Evolutionary conservation across 306 rosid genomes (phyloP), one percentile per base, ranked within the genome.

Genomic region (Canavalia ensiformis): DNA sequence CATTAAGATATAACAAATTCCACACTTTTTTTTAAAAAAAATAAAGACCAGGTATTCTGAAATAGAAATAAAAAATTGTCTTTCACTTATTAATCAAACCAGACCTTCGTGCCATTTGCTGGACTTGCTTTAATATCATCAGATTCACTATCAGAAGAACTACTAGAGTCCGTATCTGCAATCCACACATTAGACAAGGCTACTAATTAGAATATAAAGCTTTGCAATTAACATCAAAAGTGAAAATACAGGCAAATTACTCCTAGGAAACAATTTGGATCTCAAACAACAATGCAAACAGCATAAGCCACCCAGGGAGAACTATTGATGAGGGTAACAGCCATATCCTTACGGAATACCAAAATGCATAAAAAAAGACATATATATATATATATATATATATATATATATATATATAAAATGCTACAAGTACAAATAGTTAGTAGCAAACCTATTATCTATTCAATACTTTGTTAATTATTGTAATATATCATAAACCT

Each of bases 131-230:
- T 85, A 47, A 44, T 89, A 76, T 84, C 86, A 63, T 81, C 85
- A 13, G 90, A 76, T 65, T 89, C 97, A 74, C 88, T 89, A 63
- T 84, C 97, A 73, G 87, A 87, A 84, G 90, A 87, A 83, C 81
- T 73, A 44, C 89, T 82, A 74, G 97, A 89, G 78, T 85, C 94
- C 3, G 86, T 76, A 86, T 79, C 92, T 85, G 90, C 83, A 66
- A 70, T 79, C 60, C 66, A 50, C 11, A 74, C 37, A 39, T 70
- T 64, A 82, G 29, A 88, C 31, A 71, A 25, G 52, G 65, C 12
- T 55, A 73, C 63, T 49, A 62, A 41, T 37, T 56, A 74, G 68
- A 51, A 56, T 33, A 73, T 5, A 56, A 67, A 78, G 28, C 31
- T 11, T 78, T 42, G 33, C 4, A 39, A 60, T 55, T 39, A 78